Conservation (phyloP, 192 early-diverging fungal genomes). For the Umbelopsis sp. region DNA sequence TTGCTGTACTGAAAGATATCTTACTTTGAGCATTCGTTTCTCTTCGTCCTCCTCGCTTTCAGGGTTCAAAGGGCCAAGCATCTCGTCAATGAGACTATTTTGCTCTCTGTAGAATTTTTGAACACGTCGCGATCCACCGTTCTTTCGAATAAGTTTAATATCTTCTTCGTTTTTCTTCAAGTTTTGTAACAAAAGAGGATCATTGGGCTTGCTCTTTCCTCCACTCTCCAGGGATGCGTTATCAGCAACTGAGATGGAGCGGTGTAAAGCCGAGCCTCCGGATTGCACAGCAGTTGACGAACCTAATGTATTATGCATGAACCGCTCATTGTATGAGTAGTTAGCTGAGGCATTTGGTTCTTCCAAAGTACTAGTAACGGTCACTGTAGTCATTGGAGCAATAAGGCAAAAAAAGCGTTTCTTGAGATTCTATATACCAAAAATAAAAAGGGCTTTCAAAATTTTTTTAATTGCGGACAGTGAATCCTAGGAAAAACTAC, state of each 20-base stretch:
- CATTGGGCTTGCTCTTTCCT: conserved; percentile 2
- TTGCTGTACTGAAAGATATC: too few species aligned
- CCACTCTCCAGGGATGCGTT: conserved; percentile 8
- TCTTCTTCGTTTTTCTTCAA: conserved; percentile 54
- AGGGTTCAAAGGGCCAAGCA: conserved; percentile 57
- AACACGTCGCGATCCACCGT: conserved; percentile 48
- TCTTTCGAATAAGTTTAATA: conserved; percentile 43
- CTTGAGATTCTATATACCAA: too few species aligned
- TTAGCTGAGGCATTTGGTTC: not conserved
- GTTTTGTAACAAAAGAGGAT: conserved; percentile 43
- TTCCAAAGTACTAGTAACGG: not conserved
- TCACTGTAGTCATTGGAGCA: not conserved
- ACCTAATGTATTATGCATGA: not conserved
- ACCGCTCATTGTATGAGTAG: not conserved
- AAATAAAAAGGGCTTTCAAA: too few species aligned
- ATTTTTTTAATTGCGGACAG: too few species aligned
- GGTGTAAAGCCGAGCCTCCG: not conserved
- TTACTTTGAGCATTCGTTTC: conserved; percentile 38
- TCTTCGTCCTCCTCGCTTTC: conserved; percentile 41
- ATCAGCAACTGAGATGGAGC: not conserved
- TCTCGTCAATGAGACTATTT: conserved; percentile 79
- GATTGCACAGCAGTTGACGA: not conserved
- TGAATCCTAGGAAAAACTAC: too few species aligned
- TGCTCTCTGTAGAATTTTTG: conserved; percentile 78
- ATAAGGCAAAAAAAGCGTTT: too few species aligned